phyloP scores from a whole-genome alignment of 2,329 filamentous ascomycete genomes.

The Paraphaeosphaeria sporulosa region DNA sequence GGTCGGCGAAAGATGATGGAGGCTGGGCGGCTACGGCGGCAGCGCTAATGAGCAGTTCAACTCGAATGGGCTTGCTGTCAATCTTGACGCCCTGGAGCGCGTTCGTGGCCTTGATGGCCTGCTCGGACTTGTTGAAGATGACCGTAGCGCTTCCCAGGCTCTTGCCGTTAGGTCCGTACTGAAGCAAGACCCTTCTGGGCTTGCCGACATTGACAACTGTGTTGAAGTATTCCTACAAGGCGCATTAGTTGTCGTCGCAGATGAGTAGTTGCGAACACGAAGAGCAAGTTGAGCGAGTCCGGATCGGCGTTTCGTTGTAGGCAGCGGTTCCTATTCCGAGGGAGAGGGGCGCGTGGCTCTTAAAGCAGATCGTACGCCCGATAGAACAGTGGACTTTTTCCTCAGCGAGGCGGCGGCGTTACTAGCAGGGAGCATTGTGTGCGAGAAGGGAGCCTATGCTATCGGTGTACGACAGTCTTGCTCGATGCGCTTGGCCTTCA shows the following conservation, averaged over 20 bases:
- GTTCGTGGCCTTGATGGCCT: slow-evolving; percentile 83
- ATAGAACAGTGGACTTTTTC: slow-evolving; percentile 23
- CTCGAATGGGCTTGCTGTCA: slow-evolving; percentile 90
- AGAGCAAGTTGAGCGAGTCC: slow-evolving; percentile 39
- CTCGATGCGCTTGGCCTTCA: slow-evolving; percentile 9
- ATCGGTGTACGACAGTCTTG: slow-evolving; percentile 1
- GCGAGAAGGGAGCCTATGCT: slow-evolving; percentile 14
- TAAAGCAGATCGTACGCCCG: slow-evolving; percentile 34
- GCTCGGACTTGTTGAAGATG: slow-evolving; percentile 80
- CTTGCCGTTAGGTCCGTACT: slow-evolving; percentile 89
- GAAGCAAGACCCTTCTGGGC: slow-evolving; percentile 89
- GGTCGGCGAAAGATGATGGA: slow-evolving; percentile 78
- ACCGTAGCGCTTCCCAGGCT: slow-evolving; percentile 94
- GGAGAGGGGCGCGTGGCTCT: slow-evolving; percentile 29
- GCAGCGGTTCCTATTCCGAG: slow-evolving; percentile 34
- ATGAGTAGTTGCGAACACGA: slow-evolving; percentile 36
- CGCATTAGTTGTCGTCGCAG: slow-evolving; percentile 68
- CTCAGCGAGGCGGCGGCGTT: slow-evolving; percentile 22
- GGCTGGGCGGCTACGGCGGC: slow-evolving; percentile 72
- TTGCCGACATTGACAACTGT: slow-evolving; percentile 87
- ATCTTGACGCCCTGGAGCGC: slow-evolving; percentile 89
- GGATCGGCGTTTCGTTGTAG: slow-evolving; percentile 21
- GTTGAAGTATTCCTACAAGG: slow-evolving; percentile 91
- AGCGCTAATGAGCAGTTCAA: slow-evolving; percentile 89
- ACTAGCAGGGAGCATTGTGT: slow-evolving; percentile 17